A percentile compares a stretch with the other conserved stretches of the same genome.
Conservation (phyloP, 2,329 filamentous ascomycete genomes). For the Pseudogymnoascus sp. region DNA sequence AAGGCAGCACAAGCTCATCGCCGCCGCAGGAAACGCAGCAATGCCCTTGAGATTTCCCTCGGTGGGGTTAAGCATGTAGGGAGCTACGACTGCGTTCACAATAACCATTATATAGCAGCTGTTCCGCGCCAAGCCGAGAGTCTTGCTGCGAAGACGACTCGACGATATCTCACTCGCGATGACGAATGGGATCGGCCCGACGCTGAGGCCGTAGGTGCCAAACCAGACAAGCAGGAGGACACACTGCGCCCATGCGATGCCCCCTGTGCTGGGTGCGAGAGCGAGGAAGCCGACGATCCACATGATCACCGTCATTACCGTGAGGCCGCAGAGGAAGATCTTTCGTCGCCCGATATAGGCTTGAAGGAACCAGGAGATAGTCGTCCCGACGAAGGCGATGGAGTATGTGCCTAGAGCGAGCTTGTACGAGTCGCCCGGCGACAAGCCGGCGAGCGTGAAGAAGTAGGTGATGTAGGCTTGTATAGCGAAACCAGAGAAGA, state of each 20-base stretch:
- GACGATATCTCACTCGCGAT: conserved; percentile 29
- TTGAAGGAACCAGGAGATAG: conserved; percentile 10
- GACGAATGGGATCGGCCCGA: conserved; percentile 5
- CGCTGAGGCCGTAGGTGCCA: conserved; percentile 27
- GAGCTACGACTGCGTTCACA: conserved; percentile 49
- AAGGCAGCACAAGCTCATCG: background rate
- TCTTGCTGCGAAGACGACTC: conserved; percentile 32
- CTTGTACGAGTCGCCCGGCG: conserved; percentile 40
- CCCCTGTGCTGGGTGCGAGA: conserved; percentile 22
- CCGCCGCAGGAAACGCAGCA: conserved; percentile 10
- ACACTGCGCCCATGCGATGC: conserved; percentile 33
- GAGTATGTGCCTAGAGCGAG: conserved; percentile 42
- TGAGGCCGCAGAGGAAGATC: conserved; percentile 7
- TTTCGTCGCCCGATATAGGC: conserved; percentile 6
- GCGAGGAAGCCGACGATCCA: conserved; percentile 12
- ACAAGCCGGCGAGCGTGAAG: conserved; percentile 47
- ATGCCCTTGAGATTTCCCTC: conserved; percentile 10
- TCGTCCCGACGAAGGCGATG: conserved; percentile 30
- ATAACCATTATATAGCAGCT: conserved; percentile 48
- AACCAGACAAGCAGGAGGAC: conserved; percentile 33
- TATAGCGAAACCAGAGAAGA: conserved; percentile 56
- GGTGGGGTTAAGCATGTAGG: conserved; percentile 49
- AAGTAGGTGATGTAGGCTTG: conserved; percentile 54
- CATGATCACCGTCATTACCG: conserved; percentile 2
- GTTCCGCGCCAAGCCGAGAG: conserved; percentile 34